Evolutionary conservation across 371 early-diverging fungal species (phyloP).

Genomic region (Mucor irregularis): DNA sequence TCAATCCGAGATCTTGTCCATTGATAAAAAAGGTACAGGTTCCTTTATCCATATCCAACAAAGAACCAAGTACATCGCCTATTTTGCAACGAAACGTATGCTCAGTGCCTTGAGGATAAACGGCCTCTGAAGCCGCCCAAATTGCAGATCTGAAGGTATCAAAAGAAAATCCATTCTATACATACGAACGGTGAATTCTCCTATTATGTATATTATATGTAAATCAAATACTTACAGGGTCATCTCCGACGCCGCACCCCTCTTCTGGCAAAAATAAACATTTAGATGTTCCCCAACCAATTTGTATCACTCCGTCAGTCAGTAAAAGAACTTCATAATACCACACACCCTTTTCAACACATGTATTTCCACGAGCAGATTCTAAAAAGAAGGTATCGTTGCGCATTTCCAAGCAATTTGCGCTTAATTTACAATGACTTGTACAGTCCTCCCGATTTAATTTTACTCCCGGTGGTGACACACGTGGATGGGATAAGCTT

Average conservation of each 20-base stretch:
- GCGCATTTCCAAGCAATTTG: slow-evolving; percentile 33
- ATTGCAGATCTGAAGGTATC: slow-evolving; percentile 28
- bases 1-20: slow-evolving; percentile 37
- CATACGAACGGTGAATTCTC: too few species aligned
- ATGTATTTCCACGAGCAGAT: slow-evolving; percentile 36
- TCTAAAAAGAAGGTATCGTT: slow-evolving; percentile 47
- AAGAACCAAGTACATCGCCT: slow-evolving; percentile 52
- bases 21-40: slow-evolving; percentile 44
- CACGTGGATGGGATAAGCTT: background rate
- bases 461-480: slow-evolving; percentile 8
- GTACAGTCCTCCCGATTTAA: slow-evolving; percentile 40
- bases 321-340: slow-evolving; percentile 58
- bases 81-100: slow-evolving; percentile 24
- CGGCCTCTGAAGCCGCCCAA: slow-evolving; percentile 3
- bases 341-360: slow-evolving; percentile 40
- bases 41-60: slow-evolving; percentile 41
- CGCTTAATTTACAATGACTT: slow-evolving; percentile 38
- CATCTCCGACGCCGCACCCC: slow-evolving; percentile 61
- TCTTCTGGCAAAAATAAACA: slow-evolving; percentile 63
- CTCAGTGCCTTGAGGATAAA: background rate
- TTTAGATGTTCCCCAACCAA: slow-evolving; percentile 62
- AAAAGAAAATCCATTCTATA: slow-evolving; percentile 61
- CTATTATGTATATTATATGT: too few species aligned
- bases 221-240: slow-evolving; percentile 50
- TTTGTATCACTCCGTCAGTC: slow-evolving; percentile 61